A percentile compares a stretch with the other conserved stretches of the same genome.
phyloP scores from a whole-genome alignment of 1,284 basidiomycete species.

The Melampsora larici-populina region DNA sequence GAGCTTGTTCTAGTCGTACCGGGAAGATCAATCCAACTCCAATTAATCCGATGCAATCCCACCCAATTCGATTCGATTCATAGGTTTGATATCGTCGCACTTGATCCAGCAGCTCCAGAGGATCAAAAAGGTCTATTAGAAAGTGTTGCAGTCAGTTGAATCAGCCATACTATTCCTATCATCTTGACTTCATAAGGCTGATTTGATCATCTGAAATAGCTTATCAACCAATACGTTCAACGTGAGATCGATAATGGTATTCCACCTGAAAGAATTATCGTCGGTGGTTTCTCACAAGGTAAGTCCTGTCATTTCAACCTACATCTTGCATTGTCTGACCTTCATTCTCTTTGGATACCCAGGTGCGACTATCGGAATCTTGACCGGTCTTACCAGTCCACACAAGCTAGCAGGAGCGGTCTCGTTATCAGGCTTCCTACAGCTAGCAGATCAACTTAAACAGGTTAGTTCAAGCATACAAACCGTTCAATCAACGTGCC shows the following conservation, averaged over 20 bases:
- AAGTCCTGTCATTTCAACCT: neutral
- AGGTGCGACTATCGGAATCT: conserved; percentile 26
- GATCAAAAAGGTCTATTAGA: conserved; percentile 30
- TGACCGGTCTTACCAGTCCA: conserved; percentile 27
- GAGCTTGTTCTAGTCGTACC: neutral
- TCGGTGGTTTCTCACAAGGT: conserved; percentile 39
- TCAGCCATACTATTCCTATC: neutral
- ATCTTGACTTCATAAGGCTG: neutral
- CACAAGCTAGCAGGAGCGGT: conserved; percentile 19
- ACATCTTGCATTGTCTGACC: too few species aligned
- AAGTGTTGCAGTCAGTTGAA: conserved; percentile 9
- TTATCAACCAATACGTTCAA: neutral
- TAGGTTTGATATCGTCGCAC: conserved; percentile 27
- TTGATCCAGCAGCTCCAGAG: conserved; percentile 9
- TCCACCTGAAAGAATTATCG: conserved; percentile 26
- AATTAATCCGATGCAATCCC: too few species aligned
- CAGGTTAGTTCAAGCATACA: neutral
- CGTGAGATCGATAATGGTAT: conserved; percentile 19
- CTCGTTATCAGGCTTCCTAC: conserved; percentile 25
- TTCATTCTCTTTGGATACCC: neutral
- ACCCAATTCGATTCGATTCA: neutral
- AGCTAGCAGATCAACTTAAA: conserved; percentile 26
- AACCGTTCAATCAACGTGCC: neutral
- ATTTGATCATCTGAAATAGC: neutral
- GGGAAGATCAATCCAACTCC: neutral